These are phyloP conservation scores for Microdochium nivale DNA, from an alignment of 2,329 filamentous ascomycete species.

Conservation along the genomic window DNA sequence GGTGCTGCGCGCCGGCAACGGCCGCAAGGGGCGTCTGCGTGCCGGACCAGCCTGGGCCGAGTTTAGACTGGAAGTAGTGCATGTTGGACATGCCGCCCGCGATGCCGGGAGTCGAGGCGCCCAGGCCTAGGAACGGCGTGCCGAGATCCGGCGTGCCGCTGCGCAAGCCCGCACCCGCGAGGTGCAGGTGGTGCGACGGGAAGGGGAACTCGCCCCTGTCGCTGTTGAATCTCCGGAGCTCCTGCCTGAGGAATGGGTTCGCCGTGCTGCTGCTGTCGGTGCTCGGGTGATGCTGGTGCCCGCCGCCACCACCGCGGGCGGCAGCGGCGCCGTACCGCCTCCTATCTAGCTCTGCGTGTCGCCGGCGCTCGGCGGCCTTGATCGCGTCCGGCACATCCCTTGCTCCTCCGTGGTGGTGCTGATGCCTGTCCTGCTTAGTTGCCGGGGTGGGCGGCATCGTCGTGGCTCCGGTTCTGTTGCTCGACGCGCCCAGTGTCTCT, in stretches of 20 bases:
- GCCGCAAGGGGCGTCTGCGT: constrained; percentile 73
- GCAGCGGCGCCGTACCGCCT: constrained; percentile 9
- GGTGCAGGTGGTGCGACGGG: constrained; percentile 23
- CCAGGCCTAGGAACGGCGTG: constrained; percentile 44
- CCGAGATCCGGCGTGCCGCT: constrained; percentile 35
- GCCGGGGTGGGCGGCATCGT: background rate
- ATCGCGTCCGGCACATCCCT: constrained; percentile 21
- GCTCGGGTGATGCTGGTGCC: constrained; percentile 8
- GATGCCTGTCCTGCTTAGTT: background rate
- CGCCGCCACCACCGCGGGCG: constrained; percentile 4
- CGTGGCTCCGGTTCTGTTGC: background rate
- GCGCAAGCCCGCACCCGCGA: constrained; percentile 25
- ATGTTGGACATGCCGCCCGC: constrained; percentile 68
- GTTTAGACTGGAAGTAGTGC: constrained; percentile 74
- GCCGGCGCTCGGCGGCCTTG: constrained; percentile 23
- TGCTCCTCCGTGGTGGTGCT: background rate
- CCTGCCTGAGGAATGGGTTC: background rate
- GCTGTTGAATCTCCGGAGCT: background rate
- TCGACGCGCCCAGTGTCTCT: background rate
- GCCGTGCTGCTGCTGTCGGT: constrained; percentile 7
- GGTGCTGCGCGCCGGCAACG: constrained; percentile 62
- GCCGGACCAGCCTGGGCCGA: constrained; percentile 63
- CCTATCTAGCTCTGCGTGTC: constrained; percentile 22
- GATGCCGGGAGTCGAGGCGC: constrained; percentile 51
- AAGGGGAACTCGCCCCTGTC: constrained; percentile 14